A percentile compares a stretch with the other conserved stretches of the same genome.
Evolutionary conservation across 495 filamentous ascomycete species (phyloP).

Genomic region (Hypoxylon trugodes): DNA sequence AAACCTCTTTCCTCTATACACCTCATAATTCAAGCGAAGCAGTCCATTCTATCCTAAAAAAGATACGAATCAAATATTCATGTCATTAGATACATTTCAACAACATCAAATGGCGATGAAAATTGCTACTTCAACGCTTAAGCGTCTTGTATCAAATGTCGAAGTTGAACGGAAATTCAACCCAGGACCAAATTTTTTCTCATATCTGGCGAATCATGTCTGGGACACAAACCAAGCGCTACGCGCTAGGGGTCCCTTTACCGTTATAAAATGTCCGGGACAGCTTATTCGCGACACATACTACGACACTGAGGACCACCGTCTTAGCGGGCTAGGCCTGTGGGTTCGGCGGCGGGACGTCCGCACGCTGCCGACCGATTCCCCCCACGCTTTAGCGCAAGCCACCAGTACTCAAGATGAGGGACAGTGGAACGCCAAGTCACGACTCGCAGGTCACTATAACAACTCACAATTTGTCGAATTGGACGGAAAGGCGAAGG

Average conservation of each 20-base stretch:
- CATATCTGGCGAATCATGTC: slow-evolving; percentile 1
- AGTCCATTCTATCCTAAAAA: no score
- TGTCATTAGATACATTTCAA: background rate
- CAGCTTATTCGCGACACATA: slow-evolving; percentile 30
- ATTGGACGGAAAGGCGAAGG: slow-evolving; percentile 18
- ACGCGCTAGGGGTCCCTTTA: background rate
- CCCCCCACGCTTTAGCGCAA: background rate
- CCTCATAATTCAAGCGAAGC: no score
- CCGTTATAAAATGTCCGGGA: background rate
- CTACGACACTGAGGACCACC: slow-evolving; percentile 26
- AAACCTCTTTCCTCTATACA: no score
- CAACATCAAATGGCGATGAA: slow-evolving; percentile 6
- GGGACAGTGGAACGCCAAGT: slow-evolving; percentile 30
- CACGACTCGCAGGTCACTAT: slow-evolving; percentile 22
- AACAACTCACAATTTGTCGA: slow-evolving; percentile 31
- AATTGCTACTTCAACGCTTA: slow-evolving; percentile 1
- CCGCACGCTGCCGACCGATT: background rate
- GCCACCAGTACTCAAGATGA: background rate
- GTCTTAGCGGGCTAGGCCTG: slow-evolving; percentile 21
- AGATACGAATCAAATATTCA: background rate
- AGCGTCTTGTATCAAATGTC: slow-evolving; percentile 27
- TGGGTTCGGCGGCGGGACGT: slow-evolving; percentile 27
- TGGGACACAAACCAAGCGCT: background rate
- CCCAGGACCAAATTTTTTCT: slow-evolving; percentile 20
- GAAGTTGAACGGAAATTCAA: slow-evolving; percentile 38